Percentiles rank a stretch among this genome's conserved stretches.
Evolutionary conservation across 2,329 filamentous ascomycete genomes (phyloP).

Genomic region (Fusarium sp.): DNA sequence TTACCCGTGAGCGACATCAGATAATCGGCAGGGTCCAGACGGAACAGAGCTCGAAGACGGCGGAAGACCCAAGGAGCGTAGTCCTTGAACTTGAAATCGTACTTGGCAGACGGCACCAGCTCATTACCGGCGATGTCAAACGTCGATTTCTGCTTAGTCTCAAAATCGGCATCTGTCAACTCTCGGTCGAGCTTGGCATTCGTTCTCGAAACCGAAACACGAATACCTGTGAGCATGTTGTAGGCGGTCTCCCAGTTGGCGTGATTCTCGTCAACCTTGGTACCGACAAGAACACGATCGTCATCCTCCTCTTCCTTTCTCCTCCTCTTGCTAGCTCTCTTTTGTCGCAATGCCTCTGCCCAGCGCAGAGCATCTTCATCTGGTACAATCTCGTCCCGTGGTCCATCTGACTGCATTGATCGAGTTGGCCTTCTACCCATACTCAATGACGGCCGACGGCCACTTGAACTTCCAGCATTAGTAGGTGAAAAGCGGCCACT

Average conservation of each 20-base stretch:
- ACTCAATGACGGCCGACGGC: conserved; percentile 84
- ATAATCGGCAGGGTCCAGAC: conserved; percentile 95
- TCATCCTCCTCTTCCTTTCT: conserved; percentile 90
- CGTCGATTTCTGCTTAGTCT: conserved; percentile 95
- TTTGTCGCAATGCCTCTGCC: conserved; percentile 93
- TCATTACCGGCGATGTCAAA: conserved; percentile 99
- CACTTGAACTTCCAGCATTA: conserved; percentile 61
- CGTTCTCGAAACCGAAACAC: conserved; percentile 93
- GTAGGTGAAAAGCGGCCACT: conserved; percentile 86
- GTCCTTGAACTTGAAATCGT: conserved; percentile 99
- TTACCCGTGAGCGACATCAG: conserved; percentile 98
- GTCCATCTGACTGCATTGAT: conserved; percentile 85
- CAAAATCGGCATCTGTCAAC: conserved; percentile 90
- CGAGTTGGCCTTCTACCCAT: conserved; percentile 84
- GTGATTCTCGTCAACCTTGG: conserved; percentile 97
- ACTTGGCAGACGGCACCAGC: conserved; percentile 96
- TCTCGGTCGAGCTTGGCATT: conserved; percentile 96
- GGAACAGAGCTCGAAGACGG: conserved; percentile 86
- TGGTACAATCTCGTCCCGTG: conserved; percentile 83
- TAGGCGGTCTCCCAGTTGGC: conserved; percentile 98
- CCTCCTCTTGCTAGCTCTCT: conserved; percentile 87
- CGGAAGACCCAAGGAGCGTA: conserved; percentile 99
- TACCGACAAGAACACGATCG: conserved; percentile 93
- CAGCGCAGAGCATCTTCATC: conserved; percentile 93
- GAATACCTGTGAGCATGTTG: conserved; percentile 99